phyloP scores from a whole-genome alignment of 1,139 yeast genomes.

The Pichia kudriavzevii region DNA sequence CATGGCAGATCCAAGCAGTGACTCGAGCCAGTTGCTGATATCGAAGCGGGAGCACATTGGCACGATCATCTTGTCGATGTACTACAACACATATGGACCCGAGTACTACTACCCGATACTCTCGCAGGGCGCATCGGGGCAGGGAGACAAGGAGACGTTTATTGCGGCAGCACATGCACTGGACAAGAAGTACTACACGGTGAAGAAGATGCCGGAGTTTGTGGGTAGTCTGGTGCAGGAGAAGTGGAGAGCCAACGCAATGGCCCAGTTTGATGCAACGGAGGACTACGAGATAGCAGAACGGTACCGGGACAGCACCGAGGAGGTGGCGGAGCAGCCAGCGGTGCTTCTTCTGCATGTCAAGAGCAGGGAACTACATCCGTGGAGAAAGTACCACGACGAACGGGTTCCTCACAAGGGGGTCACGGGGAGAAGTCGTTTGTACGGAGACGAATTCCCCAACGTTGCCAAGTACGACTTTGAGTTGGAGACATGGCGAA shows the following conservation, averaged over 20 bases:
- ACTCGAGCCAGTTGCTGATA: conserved; percentile 73
- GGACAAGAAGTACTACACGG: conserved; percentile 57
- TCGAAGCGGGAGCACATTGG: conserved; percentile 57
- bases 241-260: conserved; percentile 42
- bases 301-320: conserved; percentile 14
- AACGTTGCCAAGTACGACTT: background rate
- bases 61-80: conserved; percentile 58
- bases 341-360: conserved; percentile 19
- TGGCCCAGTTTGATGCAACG: conserved; percentile 66
- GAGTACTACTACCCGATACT: conserved; percentile 68
- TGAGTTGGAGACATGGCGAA: background rate
- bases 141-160: conserved; percentile 86
- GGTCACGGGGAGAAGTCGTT: background rate
- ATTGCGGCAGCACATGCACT: conserved; percentile 68
- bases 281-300: conserved; percentile 40
- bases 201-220: conserved; percentile 33
- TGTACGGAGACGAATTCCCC: background rate
- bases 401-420: too few species aligned
- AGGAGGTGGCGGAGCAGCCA: conserved; percentile 18
- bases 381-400: background rate
- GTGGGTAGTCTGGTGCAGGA: conserved; percentile 28
- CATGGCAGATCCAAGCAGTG: conserved; percentile 74
- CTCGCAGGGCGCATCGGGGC: conserved; percentile 79
- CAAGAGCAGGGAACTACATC: conserved; percentile 6
- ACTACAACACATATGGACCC: conserved; percentile 76